Conservation (phyloP, 352 stramenopile species). For the Blastocystis sp. region DNA sequence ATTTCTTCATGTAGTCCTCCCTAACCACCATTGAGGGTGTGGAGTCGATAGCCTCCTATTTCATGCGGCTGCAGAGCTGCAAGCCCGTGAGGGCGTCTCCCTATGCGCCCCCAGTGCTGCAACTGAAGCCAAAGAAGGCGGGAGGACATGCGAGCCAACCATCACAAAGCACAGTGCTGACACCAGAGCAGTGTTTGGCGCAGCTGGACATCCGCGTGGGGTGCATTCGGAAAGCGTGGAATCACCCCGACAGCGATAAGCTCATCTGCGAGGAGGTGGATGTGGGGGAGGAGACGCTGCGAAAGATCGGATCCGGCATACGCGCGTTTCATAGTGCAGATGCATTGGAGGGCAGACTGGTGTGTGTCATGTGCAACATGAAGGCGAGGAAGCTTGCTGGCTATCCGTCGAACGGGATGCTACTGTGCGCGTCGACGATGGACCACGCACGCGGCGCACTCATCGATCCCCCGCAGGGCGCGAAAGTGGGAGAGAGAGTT, state of each 20-base stretch:
- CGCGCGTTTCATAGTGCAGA: slow-evolving; percentile 73
- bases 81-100: slow-evolving; percentile 9
- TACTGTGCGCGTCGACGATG: slow-evolving; percentile 83
- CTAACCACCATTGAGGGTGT: not conserved
- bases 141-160: not conserved
- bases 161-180: not conserved
- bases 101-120: slow-evolving; percentile 8
- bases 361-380: slow-evolving; percentile 88
- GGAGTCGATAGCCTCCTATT: slow-evolving; percentile 23
- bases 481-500: slow-evolving; percentile 77
- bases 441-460: slow-evolving; percentile 80
- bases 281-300: slow-evolving; percentile 84
- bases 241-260: slow-evolving; percentile 87
- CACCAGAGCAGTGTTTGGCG: slow-evolving; percentile 78
- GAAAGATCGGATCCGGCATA: slow-evolving; percentile 81
- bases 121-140: slow-evolving; percentile 48
- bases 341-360: slow-evolving; percentile 78
- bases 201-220: slow-evolving; percentile 89
- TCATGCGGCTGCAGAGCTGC: slow-evolving; percentile 52
- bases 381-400: slow-evolving; percentile 87
- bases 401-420: slow-evolving; percentile 88
- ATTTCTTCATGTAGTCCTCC: slow-evolving; percentile 7
- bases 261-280: slow-evolving; percentile 90
- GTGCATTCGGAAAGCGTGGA: slow-evolving; percentile 88
- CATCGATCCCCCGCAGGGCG: slow-evolving; percentile 82